Evolutionary conservation across 2,329 filamentous ascomycete genomes (phyloP), one percentile per base, ranked within the genome.

Genomic region (Colletotrichum tamarilloi): DNA sequence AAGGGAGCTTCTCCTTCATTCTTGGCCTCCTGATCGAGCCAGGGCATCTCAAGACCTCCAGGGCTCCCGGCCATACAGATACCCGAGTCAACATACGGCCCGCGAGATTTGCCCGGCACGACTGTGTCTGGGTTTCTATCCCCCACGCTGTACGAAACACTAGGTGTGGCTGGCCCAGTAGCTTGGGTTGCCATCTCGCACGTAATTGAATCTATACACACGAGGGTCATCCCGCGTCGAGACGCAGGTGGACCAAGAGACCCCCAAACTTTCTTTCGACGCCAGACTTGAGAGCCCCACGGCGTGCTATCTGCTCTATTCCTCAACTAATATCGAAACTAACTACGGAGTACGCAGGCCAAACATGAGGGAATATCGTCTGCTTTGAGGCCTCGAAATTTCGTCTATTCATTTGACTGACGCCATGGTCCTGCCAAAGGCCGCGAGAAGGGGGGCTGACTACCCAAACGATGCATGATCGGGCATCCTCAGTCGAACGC

Each of bases 181-280:
- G 60, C 67, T 59, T 46, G 73, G 73, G 56, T 49, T 52, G 26
- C 42, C 30, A 64, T 65, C 49, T 62, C 57, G 65, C 65, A 66
- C 64, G 65, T 55, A 66, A 65, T 67, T 22, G 56, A 63, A 62
- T 56, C 65, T 56, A 22, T 63, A 49, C 63, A 49, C 62, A 55
- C 42, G 53, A 53, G 42, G 32, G 67, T 49, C 73, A 74, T 74
- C 70, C 73, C 73, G 64, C 73, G 70, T 64, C 66, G 56, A 55
- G 60, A 73, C 63, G 63, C 46, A 58, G 70, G 69, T 72, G 68
- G 72, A 74, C 68, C 63, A 72, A 56, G 35, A 62, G 60, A 73
- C 69, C 69, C 70, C 62, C 70, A 66, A 74, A 74, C 70, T 67
- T 73, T 74, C 73, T 74, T 70, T 74, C 62, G 46, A 74, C 65